phyloP scores from a whole-genome alignment of 225 moss, liverwort and hornwort species.

The Straminergon stramineum region DNA sequence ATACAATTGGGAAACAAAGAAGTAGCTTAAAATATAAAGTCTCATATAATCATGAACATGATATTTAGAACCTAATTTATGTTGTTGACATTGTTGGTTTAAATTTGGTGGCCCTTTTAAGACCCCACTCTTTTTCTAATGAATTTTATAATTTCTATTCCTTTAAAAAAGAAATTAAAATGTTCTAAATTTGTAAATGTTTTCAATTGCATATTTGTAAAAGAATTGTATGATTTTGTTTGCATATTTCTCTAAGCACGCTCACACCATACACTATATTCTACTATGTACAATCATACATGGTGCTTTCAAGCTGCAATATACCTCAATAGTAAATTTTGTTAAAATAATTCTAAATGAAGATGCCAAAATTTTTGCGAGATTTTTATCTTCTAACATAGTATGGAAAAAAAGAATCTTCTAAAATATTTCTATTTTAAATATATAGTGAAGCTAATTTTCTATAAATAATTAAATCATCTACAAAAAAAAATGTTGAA shows the following conservation, averaged over 20 bases:
- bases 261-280: neutral
- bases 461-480: neutral
- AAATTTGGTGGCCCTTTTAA: accelerated
- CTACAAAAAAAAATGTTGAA: accelerated
- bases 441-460: neutral
- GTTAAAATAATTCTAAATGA: neutral
- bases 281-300: neutral
- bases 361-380: neutral
- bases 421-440: neutral
- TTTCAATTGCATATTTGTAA: no score
- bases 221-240: neutral
- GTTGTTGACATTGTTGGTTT: neutral
- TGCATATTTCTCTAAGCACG: neutral
- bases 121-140: neutral
- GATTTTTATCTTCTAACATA: neutral
- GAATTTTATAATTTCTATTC: neutral
- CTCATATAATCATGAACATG: neutral
- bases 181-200: neutral
- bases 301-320: neutral
- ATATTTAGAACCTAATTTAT: neutral
- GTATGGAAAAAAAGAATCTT: neutral
- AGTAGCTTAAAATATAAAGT: neutral
- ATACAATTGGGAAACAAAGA: neutral
- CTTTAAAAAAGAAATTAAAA: neutral
- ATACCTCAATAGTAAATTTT: neutral